Base-by-base conservation (phyloP, 164 flowering plant species). In the Umbellularia californica region DNA sequence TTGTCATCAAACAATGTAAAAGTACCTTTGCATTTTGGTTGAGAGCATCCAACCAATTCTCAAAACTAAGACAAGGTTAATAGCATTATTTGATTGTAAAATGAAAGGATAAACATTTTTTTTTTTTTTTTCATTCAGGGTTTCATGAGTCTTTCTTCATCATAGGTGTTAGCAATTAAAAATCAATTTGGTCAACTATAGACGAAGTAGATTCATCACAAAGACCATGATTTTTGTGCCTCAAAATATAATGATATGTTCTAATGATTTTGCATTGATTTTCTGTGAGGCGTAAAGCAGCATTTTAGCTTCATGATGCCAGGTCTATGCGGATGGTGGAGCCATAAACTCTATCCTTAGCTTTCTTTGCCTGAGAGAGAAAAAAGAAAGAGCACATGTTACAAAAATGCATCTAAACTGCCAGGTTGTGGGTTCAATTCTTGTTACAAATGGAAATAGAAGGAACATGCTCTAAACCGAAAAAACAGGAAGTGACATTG, bases 281-380 rank as follows among this genome's bases (percentile, higher is more conserved):
- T 65, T 25, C 30, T 65, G 35, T 65, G 35, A 65, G 14, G 20
- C n/a, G 27, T 24, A 7, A 41, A 41, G 47, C 47, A 41, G 30
- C 27, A 6, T 13, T 23, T 67, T 19, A 28, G 47, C 22, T 67
- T 67, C 20, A 33, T 11, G 69, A 33, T 67, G 69, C 9, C 69
- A 67, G 12, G 35, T 67, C 69, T n/a, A 47, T 13, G 1, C 70
- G 74, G 73, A 76, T 24, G 20, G 17, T 50, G 27, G 74, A 76
- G 28, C 20, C 28, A 23, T 2, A 65, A 35, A 63, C 74, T 71
- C 78, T 76, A 50, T 70, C 30, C 50, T 17, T 76, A 58, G 74
- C 78, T 25, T 70, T 70, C 50, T 41, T 64, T 76, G 74, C 78
- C 74, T 76, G 70, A 25, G 24, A 55, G 13, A 50, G n/a, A 10